Evolutionary conservation across 495 filamentous ascomycete genomes (phyloP).

Genomic region (Xylaria curta): DNA sequence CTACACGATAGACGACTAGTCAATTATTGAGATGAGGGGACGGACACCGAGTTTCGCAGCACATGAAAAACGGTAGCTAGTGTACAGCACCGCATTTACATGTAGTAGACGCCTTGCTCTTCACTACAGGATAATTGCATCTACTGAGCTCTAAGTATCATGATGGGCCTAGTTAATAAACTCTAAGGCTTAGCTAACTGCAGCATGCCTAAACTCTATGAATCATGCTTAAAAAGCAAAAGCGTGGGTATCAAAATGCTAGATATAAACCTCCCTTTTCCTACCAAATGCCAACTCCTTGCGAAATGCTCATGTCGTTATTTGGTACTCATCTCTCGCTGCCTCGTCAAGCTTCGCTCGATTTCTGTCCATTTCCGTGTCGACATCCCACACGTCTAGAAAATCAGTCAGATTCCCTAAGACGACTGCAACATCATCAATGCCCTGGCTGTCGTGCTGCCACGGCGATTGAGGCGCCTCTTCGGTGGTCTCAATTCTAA

Average conservation of each 20-base stretch:
- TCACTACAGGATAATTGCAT: background rate
- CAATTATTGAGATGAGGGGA: too few relatives aligned
- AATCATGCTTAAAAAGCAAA: background rate
- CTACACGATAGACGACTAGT: too few relatives aligned
- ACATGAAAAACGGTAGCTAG: too few relatives aligned
- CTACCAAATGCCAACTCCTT: slow-evolving; percentile 22
- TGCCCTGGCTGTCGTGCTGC: slow-evolving; percentile 33
- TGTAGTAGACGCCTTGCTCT: too few relatives aligned
- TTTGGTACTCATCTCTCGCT: background rate
- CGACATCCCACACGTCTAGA: slow-evolving; percentile 48
- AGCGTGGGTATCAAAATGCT: slow-evolving; percentile 19
- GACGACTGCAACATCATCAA: slow-evolving; percentile 51
- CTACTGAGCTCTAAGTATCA: background rate
- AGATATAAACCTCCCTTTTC: background rate
- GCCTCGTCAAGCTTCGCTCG: slow-evolving; percentile 14
- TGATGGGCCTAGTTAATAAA: background rate
- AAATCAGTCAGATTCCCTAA: slow-evolving; percentile 52
- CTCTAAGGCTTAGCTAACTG: background rate
- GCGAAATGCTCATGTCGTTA: slow-evolving; percentile 10
- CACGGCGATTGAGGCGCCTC: slow-evolving; percentile 30
- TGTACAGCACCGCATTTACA: too few relatives aligned
- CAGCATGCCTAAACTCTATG: background rate
- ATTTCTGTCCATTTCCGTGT: slow-evolving; percentile 43
- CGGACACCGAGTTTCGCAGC: too few relatives aligned
- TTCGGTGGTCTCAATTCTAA: background rate